Evolutionary conservation across 176 grass and related monocot species (phyloP).

Genomic region (Dactylis glomerata): DNA sequence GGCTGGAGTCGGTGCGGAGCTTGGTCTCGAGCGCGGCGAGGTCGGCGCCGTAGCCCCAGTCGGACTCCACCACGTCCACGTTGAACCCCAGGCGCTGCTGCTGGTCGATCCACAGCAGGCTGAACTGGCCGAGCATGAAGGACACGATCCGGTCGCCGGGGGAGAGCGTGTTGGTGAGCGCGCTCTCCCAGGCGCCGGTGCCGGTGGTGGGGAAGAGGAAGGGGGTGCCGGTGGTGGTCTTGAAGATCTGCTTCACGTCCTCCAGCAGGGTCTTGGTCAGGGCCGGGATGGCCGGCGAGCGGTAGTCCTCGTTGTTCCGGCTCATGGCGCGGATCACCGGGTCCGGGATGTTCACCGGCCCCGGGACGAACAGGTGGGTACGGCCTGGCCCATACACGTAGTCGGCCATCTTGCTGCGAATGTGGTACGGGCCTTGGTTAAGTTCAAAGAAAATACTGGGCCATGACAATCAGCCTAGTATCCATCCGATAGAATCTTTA

Average conservation of each 20-base stretch:
- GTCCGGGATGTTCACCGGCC: constrained; percentile 94
- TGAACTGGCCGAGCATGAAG: constrained; percentile 91
- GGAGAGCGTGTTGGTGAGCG: constrained; percentile 95
- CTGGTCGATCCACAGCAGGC: constrained; percentile 98
- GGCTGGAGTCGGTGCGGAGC: constrained; percentile 43
- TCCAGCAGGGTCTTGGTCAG: constrained; percentile 85
- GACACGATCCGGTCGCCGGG: constrained; percentile 76
- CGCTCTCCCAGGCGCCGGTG: constrained; percentile 97
- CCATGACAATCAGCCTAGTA: not conserved
- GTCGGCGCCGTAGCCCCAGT: constrained; percentile 84
- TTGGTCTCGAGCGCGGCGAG: constrained; percentile 58
- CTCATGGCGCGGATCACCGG: constrained; percentile 86
- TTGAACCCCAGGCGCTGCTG: constrained; percentile 84
- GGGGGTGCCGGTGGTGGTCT: constrained; percentile 80
- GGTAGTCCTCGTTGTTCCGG: constrained; percentile 97
- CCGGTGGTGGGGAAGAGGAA: constrained; percentile 94
- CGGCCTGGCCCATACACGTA: constrained; percentile 85
- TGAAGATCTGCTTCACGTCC: constrained; percentile 98
- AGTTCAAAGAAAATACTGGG: not conserved
- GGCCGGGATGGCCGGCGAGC: constrained; percentile 72
- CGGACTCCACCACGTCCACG: constrained; percentile 85
- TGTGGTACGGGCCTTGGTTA: not conserved
- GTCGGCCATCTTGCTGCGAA: constrained; percentile 53
- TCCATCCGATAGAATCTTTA: not conserved
- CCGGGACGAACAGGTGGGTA: constrained; percentile 91